Conservation (phyloP, 352 stramenopile genomes). For the Phytophthora boehmeriae region DNA sequence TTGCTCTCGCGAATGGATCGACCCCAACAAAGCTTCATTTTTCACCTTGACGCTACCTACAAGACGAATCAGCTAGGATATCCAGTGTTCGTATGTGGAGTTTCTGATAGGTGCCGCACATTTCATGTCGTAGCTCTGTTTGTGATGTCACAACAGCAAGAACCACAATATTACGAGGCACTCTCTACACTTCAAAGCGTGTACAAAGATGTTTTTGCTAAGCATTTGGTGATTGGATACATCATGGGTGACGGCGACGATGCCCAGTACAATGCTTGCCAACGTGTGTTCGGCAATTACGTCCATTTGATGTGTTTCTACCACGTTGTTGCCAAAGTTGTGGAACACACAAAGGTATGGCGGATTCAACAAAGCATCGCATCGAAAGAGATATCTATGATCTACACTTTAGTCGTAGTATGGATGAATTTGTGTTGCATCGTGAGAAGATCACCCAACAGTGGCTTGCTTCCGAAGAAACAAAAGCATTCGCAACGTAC, state of each 20-base stretch:
- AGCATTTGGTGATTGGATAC: neutral
- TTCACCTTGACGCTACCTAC: constrained; percentile 25
- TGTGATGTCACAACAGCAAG: neutral
- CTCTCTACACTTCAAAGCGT: neutral
- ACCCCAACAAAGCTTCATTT: neutral
- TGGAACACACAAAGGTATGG: no score
- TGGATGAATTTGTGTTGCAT: no score
- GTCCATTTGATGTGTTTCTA: constrained; percentile 31
- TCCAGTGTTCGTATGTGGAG: constrained; percentile 9
- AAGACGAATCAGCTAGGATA: constrained; percentile 16
- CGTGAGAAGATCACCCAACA: no score
- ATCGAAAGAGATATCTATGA: constrained; percentile 21
- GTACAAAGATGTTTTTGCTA: no score
- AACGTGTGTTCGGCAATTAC: neutral
- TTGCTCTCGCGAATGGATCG: neutral
- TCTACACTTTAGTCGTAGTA: constrained; percentile 22
- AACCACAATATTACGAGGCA: neutral
- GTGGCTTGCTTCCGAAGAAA: no score
- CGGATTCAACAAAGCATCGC: no score
- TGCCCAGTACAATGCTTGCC: neutral
- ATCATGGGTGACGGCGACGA: neutral
- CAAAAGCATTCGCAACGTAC: no score
- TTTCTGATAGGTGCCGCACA: constrained; percentile 16
- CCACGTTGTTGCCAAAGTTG: constrained; percentile 27
- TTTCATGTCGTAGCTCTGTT: constrained; percentile 21